phyloP scores from a whole-genome alignment of 2,329 filamentous ascomycete genomes.

The Xylariaceae sp. region DNA sequence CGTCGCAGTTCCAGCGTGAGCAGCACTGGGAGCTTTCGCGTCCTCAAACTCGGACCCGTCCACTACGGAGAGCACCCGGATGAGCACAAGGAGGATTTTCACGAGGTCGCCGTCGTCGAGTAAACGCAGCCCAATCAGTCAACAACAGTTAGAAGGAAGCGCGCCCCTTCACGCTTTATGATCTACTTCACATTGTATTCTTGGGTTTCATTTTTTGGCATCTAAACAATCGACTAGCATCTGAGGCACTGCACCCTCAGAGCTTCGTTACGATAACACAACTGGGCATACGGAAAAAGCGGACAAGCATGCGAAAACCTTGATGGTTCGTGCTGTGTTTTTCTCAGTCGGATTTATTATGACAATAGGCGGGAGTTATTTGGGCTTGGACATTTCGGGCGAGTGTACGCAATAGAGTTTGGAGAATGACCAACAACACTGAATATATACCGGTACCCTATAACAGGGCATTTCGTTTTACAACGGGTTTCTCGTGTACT shows the following conservation, averaged over 20 bases:
- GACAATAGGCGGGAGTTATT: neutral
- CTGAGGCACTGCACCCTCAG: neutral
- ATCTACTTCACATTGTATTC: neutral
- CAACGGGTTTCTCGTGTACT: too few relatives aligned
- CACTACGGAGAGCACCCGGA: conserved; percentile 59
- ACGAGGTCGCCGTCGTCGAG: conserved; percentile 45
- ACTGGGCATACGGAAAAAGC: too few relatives aligned
- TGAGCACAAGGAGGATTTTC: conserved; percentile 54
- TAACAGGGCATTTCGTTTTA: too few relatives aligned
- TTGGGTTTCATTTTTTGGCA: neutral
- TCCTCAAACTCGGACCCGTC: conserved; percentile 62
- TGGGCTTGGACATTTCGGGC: conserved; percentile 1
- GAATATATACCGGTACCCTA: too few relatives aligned
- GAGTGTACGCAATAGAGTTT: conserved; percentile 9
- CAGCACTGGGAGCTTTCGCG: conserved; percentile 45
- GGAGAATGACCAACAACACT: too few relatives aligned
- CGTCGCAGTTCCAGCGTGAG: conserved; percentile 54
- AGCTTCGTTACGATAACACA: too few relatives aligned
- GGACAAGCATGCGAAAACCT: too few relatives aligned
- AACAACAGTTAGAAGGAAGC: neutral
- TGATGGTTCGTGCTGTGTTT: too few relatives aligned
- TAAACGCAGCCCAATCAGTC: conserved; percentile 22
- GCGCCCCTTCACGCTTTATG: neutral
- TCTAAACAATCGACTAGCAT: neutral
- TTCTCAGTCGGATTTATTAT: too few relatives aligned